Evolutionary conservation across 306 rosid genomes (phyloP).

Genomic region (Senna siamea): DNA sequence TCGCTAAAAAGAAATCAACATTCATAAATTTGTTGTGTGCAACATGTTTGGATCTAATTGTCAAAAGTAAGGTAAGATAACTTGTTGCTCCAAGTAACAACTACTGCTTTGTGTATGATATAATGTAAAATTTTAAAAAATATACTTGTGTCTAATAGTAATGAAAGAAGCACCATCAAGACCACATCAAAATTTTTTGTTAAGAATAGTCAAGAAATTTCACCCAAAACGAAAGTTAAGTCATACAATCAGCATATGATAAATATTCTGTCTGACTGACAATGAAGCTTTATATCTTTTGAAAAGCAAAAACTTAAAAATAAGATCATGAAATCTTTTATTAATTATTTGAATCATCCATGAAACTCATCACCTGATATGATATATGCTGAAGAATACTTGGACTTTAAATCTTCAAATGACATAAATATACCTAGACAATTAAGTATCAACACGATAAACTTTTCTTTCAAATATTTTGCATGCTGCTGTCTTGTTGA

Average conservation of each 20-base stretch:
- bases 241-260: background rate
- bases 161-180: conserved; percentile 5
- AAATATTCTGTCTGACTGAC: background rate
- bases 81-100: background rate
- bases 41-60: conserved; percentile 5
- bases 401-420: background rate
- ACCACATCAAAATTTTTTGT: too few relatives aligned
- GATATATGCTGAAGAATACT: background rate
- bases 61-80: too few relatives aligned
- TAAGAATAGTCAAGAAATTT: background rate
- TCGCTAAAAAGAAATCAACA: background rate
- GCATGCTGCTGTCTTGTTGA: background rate
- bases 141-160: background rate
- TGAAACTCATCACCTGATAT: background rate
- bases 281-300: too few relatives aligned
- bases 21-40: background rate
- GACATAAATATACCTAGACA: background rate
- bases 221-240: background rate
- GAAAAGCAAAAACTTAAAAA: background rate
- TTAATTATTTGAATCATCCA: background rate
- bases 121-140: background rate
- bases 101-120: background rate
- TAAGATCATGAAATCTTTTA: background rate
- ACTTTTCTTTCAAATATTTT: conserved; percentile 1
- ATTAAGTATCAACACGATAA: background rate